Conservation (phyloP, 1,284 basidiomycete species). For the Ganoderma leucocontextum region DNA sequence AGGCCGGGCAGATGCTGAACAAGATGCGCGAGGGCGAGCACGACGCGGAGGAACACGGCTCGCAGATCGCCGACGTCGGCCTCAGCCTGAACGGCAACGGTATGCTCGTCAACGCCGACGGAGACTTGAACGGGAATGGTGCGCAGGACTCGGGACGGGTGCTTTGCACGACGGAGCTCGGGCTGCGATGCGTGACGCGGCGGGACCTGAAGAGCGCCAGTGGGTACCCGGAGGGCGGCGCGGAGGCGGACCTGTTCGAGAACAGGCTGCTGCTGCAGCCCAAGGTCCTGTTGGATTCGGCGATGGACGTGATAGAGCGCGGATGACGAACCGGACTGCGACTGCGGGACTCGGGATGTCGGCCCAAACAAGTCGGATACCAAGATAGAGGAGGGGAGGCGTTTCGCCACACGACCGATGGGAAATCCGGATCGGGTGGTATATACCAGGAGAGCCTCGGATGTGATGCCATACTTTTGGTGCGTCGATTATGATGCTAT, state of each 20-base stretch:
- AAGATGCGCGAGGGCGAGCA: conserved; percentile 69
- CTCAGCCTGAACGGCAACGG: conserved; percentile 30
- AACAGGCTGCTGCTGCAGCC: conserved; percentile 68
- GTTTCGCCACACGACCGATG: conserved; percentile 1
- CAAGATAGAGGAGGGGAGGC: not conserved
- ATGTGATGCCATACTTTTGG: conserved; percentile 1
- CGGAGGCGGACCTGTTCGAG: conserved; percentile 56
- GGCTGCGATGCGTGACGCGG: conserved; percentile 67
- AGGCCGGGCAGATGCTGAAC: conserved; percentile 65
- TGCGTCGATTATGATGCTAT: conserved; percentile 8
- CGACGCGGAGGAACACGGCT: conserved; percentile 33
- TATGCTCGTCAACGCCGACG: conserved; percentile 18
- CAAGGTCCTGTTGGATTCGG: conserved; percentile 77
- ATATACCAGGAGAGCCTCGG: not conserved
- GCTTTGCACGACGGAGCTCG: conserved; percentile 75
- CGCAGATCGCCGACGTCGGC: conserved; percentile 14
- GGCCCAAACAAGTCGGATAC: not conserved
- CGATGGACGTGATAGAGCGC: conserved; percentile 55
- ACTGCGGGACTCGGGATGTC: not conserved
- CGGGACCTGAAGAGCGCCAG: conserved; percentile 41
- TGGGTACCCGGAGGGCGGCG: conserved; percentile 30
- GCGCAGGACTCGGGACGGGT: conserved; percentile 43
- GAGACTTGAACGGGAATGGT: conserved; percentile 15
- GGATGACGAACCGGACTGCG: conserved; percentile 24
- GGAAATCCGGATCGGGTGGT: not conserved